A percentile compares a stretch with the other conserved stretches of the same genome.
phyloP scores from a whole-genome alignment of 345 rosid genomes.

The Syzygium aqueum region DNA sequence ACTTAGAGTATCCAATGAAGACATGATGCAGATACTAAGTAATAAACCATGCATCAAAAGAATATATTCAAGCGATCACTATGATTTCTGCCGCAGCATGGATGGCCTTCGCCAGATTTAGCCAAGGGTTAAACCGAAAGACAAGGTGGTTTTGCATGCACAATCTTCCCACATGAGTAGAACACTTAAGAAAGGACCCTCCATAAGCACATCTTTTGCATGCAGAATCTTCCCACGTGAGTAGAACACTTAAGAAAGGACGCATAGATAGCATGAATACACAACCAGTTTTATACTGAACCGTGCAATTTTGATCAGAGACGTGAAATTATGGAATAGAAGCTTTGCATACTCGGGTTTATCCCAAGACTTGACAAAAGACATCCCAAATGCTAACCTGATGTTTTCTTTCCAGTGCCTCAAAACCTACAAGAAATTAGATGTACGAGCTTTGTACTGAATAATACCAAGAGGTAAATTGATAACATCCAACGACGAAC shows the following conservation, averaged over 20 bases:
- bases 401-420: not conserved
- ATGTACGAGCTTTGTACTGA: not conserved
- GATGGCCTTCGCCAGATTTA: no score
- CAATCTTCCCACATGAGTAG: not conserved
- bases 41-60: not conserved
- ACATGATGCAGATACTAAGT: not conserved
- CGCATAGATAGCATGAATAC: not conserved
- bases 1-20: not conserved
- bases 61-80: not conserved
- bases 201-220: not conserved
- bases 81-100: not conserved
- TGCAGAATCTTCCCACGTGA: not conserved
- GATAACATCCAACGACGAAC: not conserved
- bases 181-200: not conserved
- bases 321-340: not conserved
- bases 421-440: not conserved
- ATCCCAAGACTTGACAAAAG: not conserved
- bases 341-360: not conserved
- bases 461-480: not conserved
- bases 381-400: not conserved
- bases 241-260: not conserved
- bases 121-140: not conserved
- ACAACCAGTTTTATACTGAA: not conserved
- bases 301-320: not conserved
- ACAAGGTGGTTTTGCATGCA: not conserved